Percentiles rank a stretch among this genome's conserved stretches.
phyloP scores from a whole-genome alignment of 495 filamentous ascomycete genomes.

The Penicillium arizonense region DNA sequence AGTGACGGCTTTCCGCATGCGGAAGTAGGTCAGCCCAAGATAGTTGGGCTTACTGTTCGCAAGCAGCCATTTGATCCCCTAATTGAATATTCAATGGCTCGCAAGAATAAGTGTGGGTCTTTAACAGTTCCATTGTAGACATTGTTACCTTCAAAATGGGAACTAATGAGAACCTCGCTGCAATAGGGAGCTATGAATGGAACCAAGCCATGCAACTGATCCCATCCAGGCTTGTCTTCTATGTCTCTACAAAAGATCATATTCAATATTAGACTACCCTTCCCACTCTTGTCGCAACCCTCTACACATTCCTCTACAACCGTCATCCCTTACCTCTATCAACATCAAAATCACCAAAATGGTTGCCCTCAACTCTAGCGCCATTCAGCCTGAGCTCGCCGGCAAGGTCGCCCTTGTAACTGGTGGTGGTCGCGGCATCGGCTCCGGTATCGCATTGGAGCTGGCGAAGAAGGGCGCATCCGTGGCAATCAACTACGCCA shows the following conservation, averaged over 20 bases:
- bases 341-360: constrained; percentile 10
- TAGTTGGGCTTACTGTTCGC: background rate
- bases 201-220: constrained; percentile 1
- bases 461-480: constrained; percentile 69
- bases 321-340: background rate
- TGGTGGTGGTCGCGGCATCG: constrained; percentile 71
- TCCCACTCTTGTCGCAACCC: background rate
- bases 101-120: background rate
- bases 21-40: constrained; percentile 3
- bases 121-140: background rate
- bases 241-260: background rate
- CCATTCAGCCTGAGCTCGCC: constrained; percentile 37
- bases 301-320: background rate
- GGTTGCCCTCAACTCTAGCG: constrained; percentile 19
- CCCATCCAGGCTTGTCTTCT: background rate
- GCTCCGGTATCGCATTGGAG: constrained; percentile 71
- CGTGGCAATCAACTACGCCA: constrained; percentile 77
- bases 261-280: background rate
- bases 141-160: background rate
- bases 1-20: constrained; percentile 21
- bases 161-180: background rate
- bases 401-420: constrained; percentile 75
- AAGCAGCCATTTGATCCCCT: background rate
- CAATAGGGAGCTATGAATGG: background rate
- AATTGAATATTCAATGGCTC: background rate